Evolutionary conservation across 2,329 filamentous ascomycete genomes (phyloP), one percentile per base, ranked within the genome.

Genomic region (Pseudogymnoascus verrucosus): DNA sequence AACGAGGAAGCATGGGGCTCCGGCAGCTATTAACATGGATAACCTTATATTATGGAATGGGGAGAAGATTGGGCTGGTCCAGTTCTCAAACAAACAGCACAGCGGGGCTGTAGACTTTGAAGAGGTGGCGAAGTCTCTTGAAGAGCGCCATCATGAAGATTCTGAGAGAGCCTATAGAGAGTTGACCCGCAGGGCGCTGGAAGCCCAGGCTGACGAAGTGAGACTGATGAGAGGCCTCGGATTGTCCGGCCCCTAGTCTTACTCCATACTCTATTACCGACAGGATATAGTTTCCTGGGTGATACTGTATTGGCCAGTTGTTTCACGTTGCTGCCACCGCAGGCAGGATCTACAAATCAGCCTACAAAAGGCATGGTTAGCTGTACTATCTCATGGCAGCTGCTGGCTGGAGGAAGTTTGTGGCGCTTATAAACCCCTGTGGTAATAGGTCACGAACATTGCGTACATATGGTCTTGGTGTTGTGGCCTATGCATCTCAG

Each of bases 41-140:
- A 88, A 93, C 69, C 75, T 97, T 11, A 74, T 96, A 3, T 80
- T 96, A 57, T 96, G 92, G 92, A 96, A 92, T 0, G 93, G 91
- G 16, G 91, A 96, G 64, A 87, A 87, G 67, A 78, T 96, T 57
- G 93, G 91, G 0, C 79, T 95, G 64, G 74, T 96, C 19, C 80
- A 77, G 63, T 90, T 90, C 71, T 84, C 85, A 0, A 76, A 78
- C 40, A 71, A 75, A 70, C 75, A 80, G 4, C 78, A 80, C 0
- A 84, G 82, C 67, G 74, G 72, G 6, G 72, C 78, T 0, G 78
- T 80, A 6, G 81, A 82, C 60, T 86, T 86, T 69, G 80, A 82
- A 63, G 74, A 78, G 31, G 68, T 59, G 3, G 51, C 62, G 3
- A 70, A 71, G 39, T 72, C 74, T 10, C 77, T 78, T 16, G 78